These are phyloP conservation scores for Crithidia expoeki DNA, from an alignment of 208 protist species.

Conservation along the genomic window DNA sequence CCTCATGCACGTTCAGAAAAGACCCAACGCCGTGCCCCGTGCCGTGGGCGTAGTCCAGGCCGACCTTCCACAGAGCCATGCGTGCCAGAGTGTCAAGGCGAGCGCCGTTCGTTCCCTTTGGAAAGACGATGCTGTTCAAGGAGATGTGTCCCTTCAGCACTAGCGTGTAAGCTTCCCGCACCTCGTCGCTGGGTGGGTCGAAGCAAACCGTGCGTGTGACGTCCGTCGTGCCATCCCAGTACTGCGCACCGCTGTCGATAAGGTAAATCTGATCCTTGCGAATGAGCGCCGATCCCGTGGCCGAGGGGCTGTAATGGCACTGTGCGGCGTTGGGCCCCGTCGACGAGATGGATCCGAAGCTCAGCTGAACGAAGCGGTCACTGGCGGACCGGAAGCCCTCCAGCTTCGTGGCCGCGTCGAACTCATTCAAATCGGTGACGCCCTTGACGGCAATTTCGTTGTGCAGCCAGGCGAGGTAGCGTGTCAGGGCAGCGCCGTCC, in stretches of 20 bases:
- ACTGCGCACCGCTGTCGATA: slow-evolving; percentile 96
- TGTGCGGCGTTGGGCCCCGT: slow-evolving; percentile 93
- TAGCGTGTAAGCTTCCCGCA: slow-evolving; percentile 94
- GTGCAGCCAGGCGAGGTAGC: slow-evolving; percentile 93
- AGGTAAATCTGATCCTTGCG: slow-evolving; percentile 88
- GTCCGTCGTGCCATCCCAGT: slow-evolving; percentile 96
- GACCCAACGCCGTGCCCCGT: slow-evolving; percentile 97
- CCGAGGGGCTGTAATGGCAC: slow-evolving; percentile 93
- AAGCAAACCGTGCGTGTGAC: slow-evolving; percentile 97
- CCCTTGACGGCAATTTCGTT: slow-evolving; percentile 59
- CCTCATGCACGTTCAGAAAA: slow-evolving; percentile 97
- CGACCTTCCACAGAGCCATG: slow-evolving; percentile 89
- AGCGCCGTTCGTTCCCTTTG: slow-evolving; percentile 74
- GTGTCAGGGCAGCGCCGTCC: slow-evolving; percentile 92
- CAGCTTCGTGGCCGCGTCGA: slow-evolving; percentile 75
- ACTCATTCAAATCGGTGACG: slow-evolving; percentile 86
- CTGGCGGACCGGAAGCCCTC: slow-evolving; percentile 74
- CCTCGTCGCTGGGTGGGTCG: slow-evolving; percentile 41
- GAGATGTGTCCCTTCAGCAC: slow-evolving; percentile 96
- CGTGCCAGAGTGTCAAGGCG: slow-evolving; percentile 93
- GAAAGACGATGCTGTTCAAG: slow-evolving; percentile 88
- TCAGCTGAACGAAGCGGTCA: slow-evolving; percentile 88
- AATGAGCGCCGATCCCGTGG: slow-evolving; percentile 68
- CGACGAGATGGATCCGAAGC: slow-evolving; percentile 93
- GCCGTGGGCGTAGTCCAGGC: slow-evolving; percentile 96